These are phyloP conservation scores for Chloranthus sessilifolius DNA, from an alignment of 164 flowering plant genomes.

Conservation along the genomic window DNA sequence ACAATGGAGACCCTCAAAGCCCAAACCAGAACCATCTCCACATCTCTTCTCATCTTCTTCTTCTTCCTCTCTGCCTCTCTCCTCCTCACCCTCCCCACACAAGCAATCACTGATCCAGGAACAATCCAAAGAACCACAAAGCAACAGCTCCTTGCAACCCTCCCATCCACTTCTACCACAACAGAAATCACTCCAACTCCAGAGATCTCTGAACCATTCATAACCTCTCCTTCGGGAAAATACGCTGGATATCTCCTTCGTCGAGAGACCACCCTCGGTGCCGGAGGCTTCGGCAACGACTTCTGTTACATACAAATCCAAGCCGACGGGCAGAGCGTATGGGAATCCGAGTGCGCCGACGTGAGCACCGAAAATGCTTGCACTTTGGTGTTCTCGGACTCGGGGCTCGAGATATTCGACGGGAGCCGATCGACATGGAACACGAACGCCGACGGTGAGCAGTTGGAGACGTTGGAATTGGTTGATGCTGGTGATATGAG, in stretches of 20 bases:
- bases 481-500: constrained; percentile 37
- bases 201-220: constrained; percentile 23
- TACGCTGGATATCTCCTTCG: constrained; percentile 31
- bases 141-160: constrained; percentile 34
- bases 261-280: constrained; percentile 24
- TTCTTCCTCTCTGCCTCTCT: constrained; percentile 8
- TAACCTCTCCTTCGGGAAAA: constrained; percentile 38
- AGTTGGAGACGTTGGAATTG: constrained; percentile 28
- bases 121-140: constrained; percentile 27
- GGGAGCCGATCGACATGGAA: constrained; percentile 39
- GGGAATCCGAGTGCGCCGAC: constrained; percentile 41
- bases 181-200: background rate
- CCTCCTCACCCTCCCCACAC: background rate
- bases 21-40: too few relatives aligned
- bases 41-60: constrained; percentile 16
- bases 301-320: constrained; percentile 42
- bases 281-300: constrained; percentile 35
- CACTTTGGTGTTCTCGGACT: constrained; percentile 29
- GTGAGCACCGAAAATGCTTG: constrained; percentile 34
- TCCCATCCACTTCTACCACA: constrained; percentile 17
- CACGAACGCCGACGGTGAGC: constrained; percentile 23
- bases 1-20: constrained; percentile 9
- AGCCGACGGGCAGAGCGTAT: constrained; percentile 21
- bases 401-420: constrained; percentile 40
- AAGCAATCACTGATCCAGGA: constrained; percentile 23